phyloP scores from a whole-genome alignment of 1,284 basidiomycete species.

The Pseudozyma thailandica region DNA sequence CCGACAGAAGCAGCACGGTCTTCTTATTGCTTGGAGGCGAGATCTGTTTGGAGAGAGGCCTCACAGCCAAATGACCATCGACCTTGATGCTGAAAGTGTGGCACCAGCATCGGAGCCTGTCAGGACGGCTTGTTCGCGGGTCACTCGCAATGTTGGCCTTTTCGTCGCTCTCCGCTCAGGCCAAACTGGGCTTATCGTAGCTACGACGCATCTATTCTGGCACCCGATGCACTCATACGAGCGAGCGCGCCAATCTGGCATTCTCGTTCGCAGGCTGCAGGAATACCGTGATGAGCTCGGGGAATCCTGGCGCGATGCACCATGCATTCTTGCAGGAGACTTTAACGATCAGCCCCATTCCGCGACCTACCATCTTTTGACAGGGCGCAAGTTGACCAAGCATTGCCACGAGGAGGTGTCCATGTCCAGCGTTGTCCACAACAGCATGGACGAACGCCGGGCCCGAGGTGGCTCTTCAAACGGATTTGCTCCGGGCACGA shows the following conservation, averaged over 20 bases:
- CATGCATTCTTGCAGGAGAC: slow-evolving; percentile 86
- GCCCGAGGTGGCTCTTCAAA: slow-evolving; percentile 31
- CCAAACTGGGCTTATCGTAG: slow-evolving; percentile 75
- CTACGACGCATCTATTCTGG: slow-evolving; percentile 92
- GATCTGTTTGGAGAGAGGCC: slow-evolving; percentile 29
- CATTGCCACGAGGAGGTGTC: slow-evolving; percentile 72
- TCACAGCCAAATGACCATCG: slow-evolving; percentile 32
- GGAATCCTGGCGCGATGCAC: slow-evolving; percentile 74
- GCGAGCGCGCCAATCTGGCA: slow-evolving; percentile 75
- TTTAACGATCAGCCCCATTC: slow-evolving; percentile 92
- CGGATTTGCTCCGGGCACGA: slow-evolving; percentile 55
- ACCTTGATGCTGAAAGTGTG: slow-evolving; percentile 52
- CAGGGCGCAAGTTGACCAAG: slow-evolving; percentile 69
- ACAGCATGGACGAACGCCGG: slow-evolving; percentile 75
- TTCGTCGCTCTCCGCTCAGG: slow-evolving; percentile 51
- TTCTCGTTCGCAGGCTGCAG: slow-evolving; percentile 76
- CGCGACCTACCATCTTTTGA: slow-evolving; percentile 82
- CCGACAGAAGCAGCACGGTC: slow-evolving; percentile 63
- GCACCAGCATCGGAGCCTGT: slow-evolving; percentile 9
- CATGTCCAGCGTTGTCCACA: slow-evolving; percentile 82
- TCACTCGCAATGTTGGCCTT: slow-evolving; percentile 58
- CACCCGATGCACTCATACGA: slow-evolving; percentile 84
- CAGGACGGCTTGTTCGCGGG: slow-evolving; percentile 41
- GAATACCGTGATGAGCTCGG: slow-evolving; percentile 72
- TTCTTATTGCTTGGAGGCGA: slow-evolving; percentile 61